phyloP scores from a whole-genome alignment of 345 rosid genomes.

The Jatropha curcas region DNA sequence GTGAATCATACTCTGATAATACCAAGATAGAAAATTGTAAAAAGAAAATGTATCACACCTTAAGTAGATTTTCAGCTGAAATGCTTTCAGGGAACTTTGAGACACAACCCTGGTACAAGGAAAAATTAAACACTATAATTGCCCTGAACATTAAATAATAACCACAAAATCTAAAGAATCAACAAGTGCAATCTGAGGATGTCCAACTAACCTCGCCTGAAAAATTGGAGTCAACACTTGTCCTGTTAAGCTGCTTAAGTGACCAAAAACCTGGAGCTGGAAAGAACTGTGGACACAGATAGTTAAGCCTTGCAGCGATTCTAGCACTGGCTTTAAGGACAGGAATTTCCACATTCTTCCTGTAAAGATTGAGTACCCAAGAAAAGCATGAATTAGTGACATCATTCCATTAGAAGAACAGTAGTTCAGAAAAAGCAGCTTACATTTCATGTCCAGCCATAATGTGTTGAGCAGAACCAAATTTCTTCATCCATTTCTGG shows the following conservation, averaged over 20 bases:
- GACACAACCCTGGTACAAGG: conserved; percentile 42
- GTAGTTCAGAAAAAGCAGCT: conserved; percentile 21
- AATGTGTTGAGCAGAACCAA: conserved; percentile 72
- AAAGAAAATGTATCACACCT: conserved; percentile 53
- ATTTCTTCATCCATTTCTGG: conserved; percentile 79
- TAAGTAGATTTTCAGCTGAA: conserved; percentile 90
- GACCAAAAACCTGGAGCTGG: conserved; percentile 89
- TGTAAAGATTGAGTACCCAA: conserved; percentile 29
- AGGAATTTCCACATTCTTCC: conserved; percentile 84
- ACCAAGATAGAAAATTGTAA: not conserved
- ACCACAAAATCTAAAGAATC: conserved; percentile 1
- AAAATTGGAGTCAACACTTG: conserved; percentile 23
- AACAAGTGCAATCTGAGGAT: conserved; percentile 5
- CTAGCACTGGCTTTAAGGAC: conserved; percentile 77
- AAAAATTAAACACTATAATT: conserved; percentile 22
- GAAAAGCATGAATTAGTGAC: not conserved
- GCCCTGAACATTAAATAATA: conserved; percentile 7
- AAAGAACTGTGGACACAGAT: conserved; percentile 92
- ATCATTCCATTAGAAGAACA: conserved; percentile 17
- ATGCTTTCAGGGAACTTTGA: conserved; percentile 38
- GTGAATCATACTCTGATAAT: not conserved
- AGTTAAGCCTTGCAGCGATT: conserved; percentile 78
- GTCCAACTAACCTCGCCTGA: conserved; percentile 50
- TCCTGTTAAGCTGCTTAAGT: conserved; percentile 34
- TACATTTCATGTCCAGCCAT: conserved; percentile 89